A percentile compares a stretch with the other conserved stretches of the same genome.
phyloP scores from a whole-genome alignment of 2,329 filamentous ascomycete species.

The Aspergillus calidoustus region DNA sequence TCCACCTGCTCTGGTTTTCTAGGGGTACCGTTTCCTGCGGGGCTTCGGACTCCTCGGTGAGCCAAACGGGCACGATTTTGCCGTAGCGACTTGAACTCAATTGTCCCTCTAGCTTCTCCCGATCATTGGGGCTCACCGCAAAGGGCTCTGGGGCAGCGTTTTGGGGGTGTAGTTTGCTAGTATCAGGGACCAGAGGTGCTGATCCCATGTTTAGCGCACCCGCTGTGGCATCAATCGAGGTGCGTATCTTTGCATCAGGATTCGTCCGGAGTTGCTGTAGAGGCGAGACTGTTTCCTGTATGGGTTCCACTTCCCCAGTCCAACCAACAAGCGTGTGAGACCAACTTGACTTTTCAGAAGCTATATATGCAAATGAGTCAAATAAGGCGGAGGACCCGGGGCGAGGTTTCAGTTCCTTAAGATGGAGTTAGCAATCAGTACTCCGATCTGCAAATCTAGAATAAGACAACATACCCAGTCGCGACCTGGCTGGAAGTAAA shows the following conservation, averaged over 20 bases:
- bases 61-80: slow-evolving; percentile 85
- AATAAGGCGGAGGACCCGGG: slow-evolving; percentile 90
- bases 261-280: slow-evolving; percentile 38
- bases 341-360: slow-evolving; percentile 83
- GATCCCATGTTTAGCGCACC: slow-evolving; percentile 72
- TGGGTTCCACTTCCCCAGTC: slow-evolving; percentile 82
- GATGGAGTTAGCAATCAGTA: slow-evolving; percentile 15
- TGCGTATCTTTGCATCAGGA: slow-evolving; percentile 27
- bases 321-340: slow-evolving; percentile 91
- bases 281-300: slow-evolving; percentile 31
- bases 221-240: slow-evolving; percentile 38
- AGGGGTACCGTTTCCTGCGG: slow-evolving; percentile 71
- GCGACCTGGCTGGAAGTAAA: slow-evolving; percentile 56
- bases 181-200: slow-evolving; percentile 76
- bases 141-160: slow-evolving; percentile 69
- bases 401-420: slow-evolving; percentile 73
- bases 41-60: slow-evolving; percentile 75
- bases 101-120: slow-evolving; percentile 73
- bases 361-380: slow-evolving; percentile 86
- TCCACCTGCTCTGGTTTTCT: slow-evolving; percentile 84
- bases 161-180: slow-evolving; percentile 58
- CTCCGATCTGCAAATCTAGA: neutral
- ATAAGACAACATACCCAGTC: slow-evolving; percentile 57
- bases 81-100: slow-evolving; percentile 74
- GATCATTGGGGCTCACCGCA: slow-evolving; percentile 71